Conservation (phyloP, 495 filamentous ascomycete genomes). For the Tuber brumale region DNA sequence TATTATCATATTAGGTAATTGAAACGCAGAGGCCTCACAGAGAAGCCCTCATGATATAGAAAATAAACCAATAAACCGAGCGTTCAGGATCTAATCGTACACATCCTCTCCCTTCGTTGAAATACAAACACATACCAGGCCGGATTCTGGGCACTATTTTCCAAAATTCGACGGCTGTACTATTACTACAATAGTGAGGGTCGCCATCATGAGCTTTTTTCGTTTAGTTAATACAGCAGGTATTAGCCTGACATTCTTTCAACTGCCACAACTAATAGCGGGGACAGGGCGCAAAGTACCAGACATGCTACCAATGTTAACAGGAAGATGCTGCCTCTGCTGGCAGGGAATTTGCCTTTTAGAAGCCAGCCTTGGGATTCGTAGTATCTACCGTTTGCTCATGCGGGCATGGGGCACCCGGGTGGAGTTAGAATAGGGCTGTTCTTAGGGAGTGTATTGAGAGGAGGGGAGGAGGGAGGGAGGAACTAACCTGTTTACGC, state of each 20-base stretch:
- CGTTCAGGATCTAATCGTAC: background rate
- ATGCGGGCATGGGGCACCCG: background rate
- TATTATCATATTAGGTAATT: background rate
- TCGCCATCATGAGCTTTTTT: slow-evolving; percentile 61
- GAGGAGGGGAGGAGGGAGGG: slow-evolving; percentile 4
- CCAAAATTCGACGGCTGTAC: slow-evolving; percentile 55
- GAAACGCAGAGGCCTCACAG: background rate
- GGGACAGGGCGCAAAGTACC: slow-evolving; percentile 17
- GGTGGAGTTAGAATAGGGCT: slow-evolving; percentile 1
- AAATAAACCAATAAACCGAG: background rate
- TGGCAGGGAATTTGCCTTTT: slow-evolving; percentile 87
- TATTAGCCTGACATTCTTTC: slow-evolving; percentile 53
- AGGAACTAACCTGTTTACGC: slow-evolving; percentile 63
- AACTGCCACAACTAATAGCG: background rate
- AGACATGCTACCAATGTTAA: slow-evolving; percentile 60
- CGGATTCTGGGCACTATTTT: slow-evolving; percentile 27
- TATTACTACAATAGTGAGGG: slow-evolving; percentile 62
- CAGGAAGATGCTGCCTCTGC: slow-evolving; percentile 75
- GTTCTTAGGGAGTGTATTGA: background rate
- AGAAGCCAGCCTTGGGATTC: slow-evolving; percentile 78
- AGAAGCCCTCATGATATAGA: background rate
- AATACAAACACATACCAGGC: slow-evolving; percentile 2
- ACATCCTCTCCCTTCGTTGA: background rate
- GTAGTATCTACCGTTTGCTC: slow-evolving; percentile 49
- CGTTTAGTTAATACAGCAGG: slow-evolving; percentile 32